A percentile compares a stretch with the other conserved stretches of the same genome.
Conservation (phyloP, 1,139 yeast species). For the Taphrina wiesneri region DNA sequence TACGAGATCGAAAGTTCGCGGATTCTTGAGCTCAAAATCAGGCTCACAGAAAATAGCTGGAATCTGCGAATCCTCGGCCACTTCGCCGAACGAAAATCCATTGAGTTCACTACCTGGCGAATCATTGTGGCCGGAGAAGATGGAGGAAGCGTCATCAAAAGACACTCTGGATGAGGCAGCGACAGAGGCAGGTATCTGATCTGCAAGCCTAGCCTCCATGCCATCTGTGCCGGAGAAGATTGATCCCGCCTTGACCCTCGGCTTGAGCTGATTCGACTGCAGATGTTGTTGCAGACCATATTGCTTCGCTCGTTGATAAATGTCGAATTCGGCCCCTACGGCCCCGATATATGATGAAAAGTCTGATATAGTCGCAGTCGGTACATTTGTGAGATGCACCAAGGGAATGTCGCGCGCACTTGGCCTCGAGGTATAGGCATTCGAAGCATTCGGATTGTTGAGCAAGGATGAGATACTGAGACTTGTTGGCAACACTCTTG, state of each 20-base stretch:
- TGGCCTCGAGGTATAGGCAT: constrained; percentile 49
- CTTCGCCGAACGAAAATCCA: constrained; percentile 22
- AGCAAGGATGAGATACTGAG: constrained; percentile 26
- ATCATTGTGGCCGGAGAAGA: constrained; percentile 9
- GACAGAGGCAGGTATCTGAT: constrained; percentile 14
- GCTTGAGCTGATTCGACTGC: constrained; percentile 11
- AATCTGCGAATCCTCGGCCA: constrained; percentile 49
- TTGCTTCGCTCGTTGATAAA: constrained; percentile 25
- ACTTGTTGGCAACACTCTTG: constrained; percentile 24
- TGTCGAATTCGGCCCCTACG: constrained; percentile 57
- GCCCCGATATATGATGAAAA: constrained; percentile 54
- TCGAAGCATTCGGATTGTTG: constrained; percentile 23
- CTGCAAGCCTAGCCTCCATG: constrained; percentile 17
- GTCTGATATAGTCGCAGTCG: constrained; percentile 54
- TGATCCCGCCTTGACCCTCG: constrained; percentile 18
- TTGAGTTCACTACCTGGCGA: constrained; percentile 37
- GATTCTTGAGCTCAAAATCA: constrained; percentile 81
- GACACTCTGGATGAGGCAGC: constrained; percentile 33
- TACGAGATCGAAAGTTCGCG: constrained; percentile 75
- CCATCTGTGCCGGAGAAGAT: constrained; percentile 15
- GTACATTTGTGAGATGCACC: constrained; percentile 63
- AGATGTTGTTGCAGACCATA: constrained; percentile 25
- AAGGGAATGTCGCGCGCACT: constrained; percentile 83
- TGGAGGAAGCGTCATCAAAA: constrained; percentile 17
- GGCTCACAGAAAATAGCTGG: constrained; percentile 70